Conservation (phyloP, 306 rosid genomes). For the Trichosanthes cucumerina region DNA sequence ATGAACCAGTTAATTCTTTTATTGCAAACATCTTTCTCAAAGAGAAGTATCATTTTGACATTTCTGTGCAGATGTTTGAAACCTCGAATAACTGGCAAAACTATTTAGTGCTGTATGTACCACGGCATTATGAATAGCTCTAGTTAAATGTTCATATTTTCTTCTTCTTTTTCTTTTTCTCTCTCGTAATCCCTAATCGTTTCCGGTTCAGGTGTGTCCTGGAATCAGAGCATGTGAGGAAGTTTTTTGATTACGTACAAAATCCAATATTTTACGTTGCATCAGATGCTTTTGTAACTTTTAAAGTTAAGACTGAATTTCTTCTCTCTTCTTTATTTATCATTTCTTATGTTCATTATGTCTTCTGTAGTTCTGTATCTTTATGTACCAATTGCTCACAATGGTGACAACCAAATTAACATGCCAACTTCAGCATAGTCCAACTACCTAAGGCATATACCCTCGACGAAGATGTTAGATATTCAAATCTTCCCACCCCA, state of each 20-base stretch:
- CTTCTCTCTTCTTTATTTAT: neutral
- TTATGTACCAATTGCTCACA: neutral
- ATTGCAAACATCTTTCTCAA: neutral
- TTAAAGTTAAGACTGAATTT: constrained; percentile 17
- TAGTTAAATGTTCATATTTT: neutral
- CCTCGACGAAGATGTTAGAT: neutral
- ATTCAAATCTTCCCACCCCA: neutral
- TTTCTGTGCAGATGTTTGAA: neutral
- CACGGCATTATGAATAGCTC: neutral
- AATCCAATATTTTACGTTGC: constrained; percentile 27
- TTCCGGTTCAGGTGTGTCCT: constrained; percentile 19
- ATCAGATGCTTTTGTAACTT: constrained; percentile 32
- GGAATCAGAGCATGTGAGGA: constrained; percentile 30
- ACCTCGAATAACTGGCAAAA: neutral
- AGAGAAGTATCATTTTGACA: neutral
- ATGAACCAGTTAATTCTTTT: neutral
- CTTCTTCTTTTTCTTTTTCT: neutral
- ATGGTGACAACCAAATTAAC: neutral
- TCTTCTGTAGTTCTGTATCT: neutral
- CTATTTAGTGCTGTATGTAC: neutral
- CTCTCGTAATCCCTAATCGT: neutral
- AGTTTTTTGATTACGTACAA: constrained; percentile 28
- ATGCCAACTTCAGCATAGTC: neutral
- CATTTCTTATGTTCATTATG: neutral
- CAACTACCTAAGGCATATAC: neutral